Conservation (phyloP, 345 rosid genomes). For the Turnera subulata region DNA sequence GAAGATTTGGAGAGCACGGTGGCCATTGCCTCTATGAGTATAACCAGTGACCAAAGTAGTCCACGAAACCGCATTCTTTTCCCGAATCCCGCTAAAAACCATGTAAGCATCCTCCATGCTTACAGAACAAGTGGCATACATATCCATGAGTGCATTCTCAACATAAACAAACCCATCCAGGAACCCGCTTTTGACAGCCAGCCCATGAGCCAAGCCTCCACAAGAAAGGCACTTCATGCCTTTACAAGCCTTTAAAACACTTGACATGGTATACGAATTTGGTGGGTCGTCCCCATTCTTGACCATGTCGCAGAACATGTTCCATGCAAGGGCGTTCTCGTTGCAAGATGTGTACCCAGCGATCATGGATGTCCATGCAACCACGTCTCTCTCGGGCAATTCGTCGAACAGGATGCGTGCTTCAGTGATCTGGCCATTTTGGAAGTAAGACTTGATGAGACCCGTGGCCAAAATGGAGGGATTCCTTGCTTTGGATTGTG, state of each 20-base stretch:
- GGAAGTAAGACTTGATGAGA: constrained; percentile 47
- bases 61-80: constrained; percentile 70
- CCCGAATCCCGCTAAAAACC: constrained; percentile 47
- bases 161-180: constrained; percentile 56
- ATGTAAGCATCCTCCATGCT: constrained; percentile 58
- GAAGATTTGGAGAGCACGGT: constrained; percentile 55
- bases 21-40: constrained; percentile 69
- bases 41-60: constrained; percentile 77
- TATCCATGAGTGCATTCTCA: constrained; percentile 64
- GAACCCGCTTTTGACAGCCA: constrained; percentile 53
- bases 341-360: constrained; percentile 51
- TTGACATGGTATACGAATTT: constrained; percentile 62
- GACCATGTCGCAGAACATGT: constrained; percentile 56
- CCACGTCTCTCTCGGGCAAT: constrained; percentile 65
- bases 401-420: constrained; percentile 68
- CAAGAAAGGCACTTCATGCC: constrained; percentile 43
- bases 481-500: constrained; percentile 31
- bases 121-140: constrained; percentile 60
- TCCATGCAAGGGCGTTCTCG: constrained; percentile 45
- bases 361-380: constrained; percentile 71
- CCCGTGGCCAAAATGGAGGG: constrained; percentile 64
- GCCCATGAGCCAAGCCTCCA: constrained; percentile 63
- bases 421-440: constrained; percentile 33
- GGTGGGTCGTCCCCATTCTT: constrained; percentile 46
- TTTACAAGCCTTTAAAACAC: constrained; percentile 70